Evolutionary conservation across 345 rosid species (phyloP), one percentile per base, ranked within the genome.

Genomic region (Eucalyptus shirleyi): DNA sequence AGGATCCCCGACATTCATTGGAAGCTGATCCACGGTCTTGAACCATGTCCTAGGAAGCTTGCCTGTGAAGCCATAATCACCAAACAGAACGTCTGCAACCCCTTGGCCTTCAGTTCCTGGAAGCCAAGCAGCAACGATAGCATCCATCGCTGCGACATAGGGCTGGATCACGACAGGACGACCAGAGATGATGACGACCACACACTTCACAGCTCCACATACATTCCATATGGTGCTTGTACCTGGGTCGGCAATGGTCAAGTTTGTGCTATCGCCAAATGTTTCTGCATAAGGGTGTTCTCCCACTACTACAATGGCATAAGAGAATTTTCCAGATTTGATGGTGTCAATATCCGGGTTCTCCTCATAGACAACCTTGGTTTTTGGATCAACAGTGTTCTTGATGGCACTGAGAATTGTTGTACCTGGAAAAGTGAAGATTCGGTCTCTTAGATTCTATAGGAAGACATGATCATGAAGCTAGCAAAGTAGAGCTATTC

Each of bases 71-170:
- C 95, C 95, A 80, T 93, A 92, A 65, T 95, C 96, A 37, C 98
- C 98, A 89, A 96, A 96, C 89, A 95, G 89, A 80, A 94, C 95
- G 91, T 95, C 99, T 11, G 97, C 90, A 44, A 96, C 93, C 7
- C 97, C 99, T 87, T 94, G 93, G 34, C 97, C 97, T 93, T 96
- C 99, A 19, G 92, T 93, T 87, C 96, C 98, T 2, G 96, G 98
- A 23, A 96, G 94, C 99, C 97, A 95, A 26, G 98, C 99, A 7
- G 96, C 96, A 12, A 94, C 95, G 24, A 95, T 90, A 86, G 95
- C 97, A 51, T 93, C 95, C 17, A 93, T 91, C 23, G 17, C 5
- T 50, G 88, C 67, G 9, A 94, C 65, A 86, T 94, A 93, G 18
- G 96, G 96, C 60, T 95, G 94, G 50, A 96, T 92, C 13, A 94